Conservation (phyloP, 371 early-diverging fungal species). For the Syncephalastrum racemosum region DNA sequence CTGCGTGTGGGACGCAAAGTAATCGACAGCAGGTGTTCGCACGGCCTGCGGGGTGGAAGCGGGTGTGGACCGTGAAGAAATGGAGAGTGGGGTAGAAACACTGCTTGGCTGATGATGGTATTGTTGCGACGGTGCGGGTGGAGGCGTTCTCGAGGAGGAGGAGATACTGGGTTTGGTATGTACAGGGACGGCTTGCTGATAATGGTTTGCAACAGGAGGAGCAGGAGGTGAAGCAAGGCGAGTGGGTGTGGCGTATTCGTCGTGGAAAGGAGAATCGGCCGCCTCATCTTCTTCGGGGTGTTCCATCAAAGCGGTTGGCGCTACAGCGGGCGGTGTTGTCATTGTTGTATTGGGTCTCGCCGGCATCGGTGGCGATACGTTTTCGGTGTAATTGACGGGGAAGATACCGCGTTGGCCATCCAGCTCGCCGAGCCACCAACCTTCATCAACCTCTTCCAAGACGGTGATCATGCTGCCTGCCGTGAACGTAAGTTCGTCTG, state of each 20-base stretch:
- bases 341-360: conserved; percentile 12
- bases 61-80: too few species aligned
- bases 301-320: conserved; percentile 15
- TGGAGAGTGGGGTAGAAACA: background rate
- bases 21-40: conserved; percentile 3
- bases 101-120: conserved; percentile 1
- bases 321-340: background rate
- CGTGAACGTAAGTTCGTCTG: conserved; percentile 20
- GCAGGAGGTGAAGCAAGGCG: conserved; percentile 2
- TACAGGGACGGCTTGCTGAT: too few species aligned
- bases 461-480: conserved; percentile 47
- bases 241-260: conserved; percentile 2
- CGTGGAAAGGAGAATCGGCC: conserved; percentile 14
- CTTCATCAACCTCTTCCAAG: conserved; percentile 66
- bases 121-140: conserved; percentile 14
- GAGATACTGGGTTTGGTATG: conserved; percentile 8
- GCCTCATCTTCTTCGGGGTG: background rate
- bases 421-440: conserved; percentile 88
- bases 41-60: conserved; percentile 4
- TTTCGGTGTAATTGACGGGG: conserved; percentile 76
- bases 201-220: too few species aligned
- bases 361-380: conserved; percentile 11
- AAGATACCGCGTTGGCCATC: conserved; percentile 69
- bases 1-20: background rate
- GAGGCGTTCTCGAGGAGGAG: conserved; percentile 5